These are phyloP conservation scores for Chaetomium tenue DNA, from an alignment of 495 filamentous ascomycete species.

Conservation along the genomic window DNA sequence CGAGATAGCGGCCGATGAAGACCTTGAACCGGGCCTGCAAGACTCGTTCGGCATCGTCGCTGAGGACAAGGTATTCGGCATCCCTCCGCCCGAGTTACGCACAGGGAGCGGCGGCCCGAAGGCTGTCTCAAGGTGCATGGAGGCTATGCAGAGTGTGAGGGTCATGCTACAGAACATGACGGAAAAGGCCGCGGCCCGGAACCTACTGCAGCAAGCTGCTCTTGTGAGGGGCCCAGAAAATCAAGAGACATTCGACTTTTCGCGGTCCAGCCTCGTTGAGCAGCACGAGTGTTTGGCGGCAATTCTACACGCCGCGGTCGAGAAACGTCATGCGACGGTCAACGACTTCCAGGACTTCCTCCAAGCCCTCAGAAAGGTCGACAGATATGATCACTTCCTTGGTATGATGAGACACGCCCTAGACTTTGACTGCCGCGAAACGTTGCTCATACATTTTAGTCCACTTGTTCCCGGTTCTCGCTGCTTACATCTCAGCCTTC, in stretches of 20 bases:
- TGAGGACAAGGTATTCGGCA: constrained; percentile 40
- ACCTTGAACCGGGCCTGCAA: constrained; percentile 39
- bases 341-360: constrained; percentile 72
- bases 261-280: constrained; percentile 67
- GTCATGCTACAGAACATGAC: constrained; percentile 66
- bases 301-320: constrained; percentile 71
- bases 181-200: constrained; percentile 67
- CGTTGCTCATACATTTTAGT: constrained; percentile 47
- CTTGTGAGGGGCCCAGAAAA: constrained; percentile 59
- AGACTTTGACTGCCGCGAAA: background rate
- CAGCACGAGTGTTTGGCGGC: constrained; percentile 87
- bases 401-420: constrained; percentile 21
- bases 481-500: constrained; percentile 68
- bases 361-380: constrained; percentile 59
- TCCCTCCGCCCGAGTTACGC: constrained; percentile 29
- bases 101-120: constrained; percentile 28
- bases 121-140: constrained; percentile 67
- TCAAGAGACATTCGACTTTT: constrained; percentile 71
- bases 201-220: constrained; percentile 62
- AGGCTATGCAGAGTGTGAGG: constrained; percentile 69
- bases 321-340: constrained; percentile 64
- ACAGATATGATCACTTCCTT: constrained; percentile 65
- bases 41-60: constrained; percentile 42
- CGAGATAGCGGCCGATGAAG: constrained; percentile 59
- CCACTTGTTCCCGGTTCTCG: constrained; percentile 76